Evolutionary conservation across 768 basidiomycete genomes (phyloP).

Genomic region (Lactarius deliciosus): DNA sequence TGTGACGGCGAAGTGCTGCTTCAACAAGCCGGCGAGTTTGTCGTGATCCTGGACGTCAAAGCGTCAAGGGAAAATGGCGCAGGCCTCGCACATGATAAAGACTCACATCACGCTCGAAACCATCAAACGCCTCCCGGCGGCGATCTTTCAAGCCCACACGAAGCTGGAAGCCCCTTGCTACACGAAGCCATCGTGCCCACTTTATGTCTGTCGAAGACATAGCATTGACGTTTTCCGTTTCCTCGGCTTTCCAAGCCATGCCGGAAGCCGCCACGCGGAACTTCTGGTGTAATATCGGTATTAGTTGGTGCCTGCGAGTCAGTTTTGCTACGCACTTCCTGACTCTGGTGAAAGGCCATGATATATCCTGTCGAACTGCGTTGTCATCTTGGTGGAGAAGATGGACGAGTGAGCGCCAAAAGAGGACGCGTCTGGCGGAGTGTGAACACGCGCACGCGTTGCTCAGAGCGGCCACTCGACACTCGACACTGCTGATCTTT

Average conservation of each 20-base stretch:
- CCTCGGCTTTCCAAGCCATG: slow-evolving; percentile 90
- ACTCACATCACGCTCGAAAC: slow-evolving; percentile 85
- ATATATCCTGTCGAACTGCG: slow-evolving; percentile 85
- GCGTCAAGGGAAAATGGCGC: slow-evolving; percentile 11
- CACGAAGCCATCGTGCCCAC: slow-evolving; percentile 88
- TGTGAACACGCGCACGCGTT: slow-evolving; percentile 26
- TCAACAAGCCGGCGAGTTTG: slow-evolving; percentile 72
- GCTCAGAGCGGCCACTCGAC: neutral
- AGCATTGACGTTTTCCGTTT: slow-evolving; percentile 59
- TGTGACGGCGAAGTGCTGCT: slow-evolving; percentile 83
- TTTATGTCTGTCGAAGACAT: slow-evolving; percentile 74
- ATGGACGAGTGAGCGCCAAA: slow-evolving; percentile 23
- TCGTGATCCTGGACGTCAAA: slow-evolving; percentile 74
- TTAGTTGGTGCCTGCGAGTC: neutral
- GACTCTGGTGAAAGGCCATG: slow-evolving; percentile 67
- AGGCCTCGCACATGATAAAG: neutral
- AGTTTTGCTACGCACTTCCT: slow-evolving; percentile 68
- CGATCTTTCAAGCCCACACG: slow-evolving; percentile 78
- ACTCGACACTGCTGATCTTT: neutral
- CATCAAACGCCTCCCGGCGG: slow-evolving; percentile 84
- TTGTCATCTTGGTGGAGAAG: slow-evolving; percentile 50
- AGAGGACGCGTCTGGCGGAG: slow-evolving; percentile 29
- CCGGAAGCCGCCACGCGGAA: slow-evolving; percentile 87
- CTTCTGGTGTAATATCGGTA: slow-evolving; percentile 49
- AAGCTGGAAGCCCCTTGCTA: slow-evolving; percentile 90